phyloP scores from a whole-genome alignment of 306 rosid genomes.

The Prunus padus region DNA sequence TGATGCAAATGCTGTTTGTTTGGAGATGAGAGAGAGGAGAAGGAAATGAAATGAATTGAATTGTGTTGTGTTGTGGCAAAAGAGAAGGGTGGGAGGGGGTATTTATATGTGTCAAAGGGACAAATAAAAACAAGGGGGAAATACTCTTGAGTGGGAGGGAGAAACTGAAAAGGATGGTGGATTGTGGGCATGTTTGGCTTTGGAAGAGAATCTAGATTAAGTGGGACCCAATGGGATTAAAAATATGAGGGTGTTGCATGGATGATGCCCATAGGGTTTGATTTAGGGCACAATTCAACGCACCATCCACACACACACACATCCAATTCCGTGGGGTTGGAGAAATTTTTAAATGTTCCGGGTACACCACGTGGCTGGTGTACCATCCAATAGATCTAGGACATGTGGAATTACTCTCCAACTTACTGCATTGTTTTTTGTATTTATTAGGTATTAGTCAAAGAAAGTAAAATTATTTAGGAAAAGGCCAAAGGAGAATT shows the following conservation, averaged over 20 bases:
- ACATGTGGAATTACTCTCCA: no score
- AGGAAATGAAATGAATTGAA: constrained; percentile 7
- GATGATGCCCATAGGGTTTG: constrained; percentile 39
- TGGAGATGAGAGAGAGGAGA: neutral
- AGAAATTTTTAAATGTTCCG: no score
- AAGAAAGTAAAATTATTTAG: no score
- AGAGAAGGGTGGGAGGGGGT: constrained; percentile 28
- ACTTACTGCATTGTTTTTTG: no score
- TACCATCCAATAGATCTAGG: no score
- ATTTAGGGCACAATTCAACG: constrained; percentile 45
- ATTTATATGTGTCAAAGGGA: constrained; percentile 45
- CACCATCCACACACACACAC: constrained; percentile 28
- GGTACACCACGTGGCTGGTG: no score
- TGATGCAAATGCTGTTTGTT: neutral
- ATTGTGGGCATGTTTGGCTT: constrained; percentile 39
- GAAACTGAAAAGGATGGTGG: constrained; percentile 26
- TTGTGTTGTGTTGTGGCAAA: constrained; percentile 23
- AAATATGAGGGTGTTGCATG: constrained; percentile 38
- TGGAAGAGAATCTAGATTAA: constrained; percentile 74
- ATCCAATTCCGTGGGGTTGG: constrained; percentile 18
- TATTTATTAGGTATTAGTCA: no score
- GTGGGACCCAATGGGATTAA: constrained; percentile 54
- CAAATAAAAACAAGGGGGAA: constrained; percentile 53
- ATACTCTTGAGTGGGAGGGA: constrained; percentile 34
- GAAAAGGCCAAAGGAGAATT: no score